These are phyloP conservation scores for Radiomyces spectabilis DNA, from an alignment of 192 early-diverging fungal species.

Conservation along the genomic window DNA sequence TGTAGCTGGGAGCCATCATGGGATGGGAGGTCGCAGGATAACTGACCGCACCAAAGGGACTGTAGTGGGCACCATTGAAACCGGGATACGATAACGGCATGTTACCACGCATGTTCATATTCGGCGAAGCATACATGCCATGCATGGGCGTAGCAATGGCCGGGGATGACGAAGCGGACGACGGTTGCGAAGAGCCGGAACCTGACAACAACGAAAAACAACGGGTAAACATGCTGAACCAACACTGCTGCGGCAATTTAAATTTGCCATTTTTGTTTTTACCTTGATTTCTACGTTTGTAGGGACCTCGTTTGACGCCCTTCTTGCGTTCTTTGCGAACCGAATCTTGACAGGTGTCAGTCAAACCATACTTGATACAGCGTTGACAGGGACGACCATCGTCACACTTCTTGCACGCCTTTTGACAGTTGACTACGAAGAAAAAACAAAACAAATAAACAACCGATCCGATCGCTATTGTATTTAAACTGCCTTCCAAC, in stretches of 20 bases:
- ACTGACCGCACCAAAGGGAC: too few relatives aligned
- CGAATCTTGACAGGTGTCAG: slow-evolving; percentile 62
- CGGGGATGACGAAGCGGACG: not conserved
- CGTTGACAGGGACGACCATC: slow-evolving; percentile 76
- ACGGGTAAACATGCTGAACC: not conserved
- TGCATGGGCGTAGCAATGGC: not conserved
- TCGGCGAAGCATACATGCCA: not conserved
- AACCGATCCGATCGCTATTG: not conserved
- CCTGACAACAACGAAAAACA: too few relatives aligned
- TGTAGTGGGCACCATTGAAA: too few relatives aligned
- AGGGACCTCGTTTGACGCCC: slow-evolving; percentile 78
- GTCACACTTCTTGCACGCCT: slow-evolving; percentile 89
- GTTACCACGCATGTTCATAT: too few relatives aligned
- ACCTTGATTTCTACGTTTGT: slow-evolving; percentile 46
- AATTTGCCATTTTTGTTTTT: not conserved
- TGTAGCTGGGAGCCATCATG: too few relatives aligned
- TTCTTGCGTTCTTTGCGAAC: slow-evolving; percentile 72
- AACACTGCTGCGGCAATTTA: not conserved
- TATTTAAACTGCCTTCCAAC: not conserved
- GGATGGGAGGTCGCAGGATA: too few relatives aligned
- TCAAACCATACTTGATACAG: slow-evolving; percentile 68
- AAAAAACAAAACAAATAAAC: not conserved
- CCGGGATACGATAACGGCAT: too few relatives aligned
- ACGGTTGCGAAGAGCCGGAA: not conserved
- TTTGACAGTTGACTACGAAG: slow-evolving; percentile 67